Base-by-base conservation (phyloP, 305 asterid genomes). In the Plantago rigida region DNA sequence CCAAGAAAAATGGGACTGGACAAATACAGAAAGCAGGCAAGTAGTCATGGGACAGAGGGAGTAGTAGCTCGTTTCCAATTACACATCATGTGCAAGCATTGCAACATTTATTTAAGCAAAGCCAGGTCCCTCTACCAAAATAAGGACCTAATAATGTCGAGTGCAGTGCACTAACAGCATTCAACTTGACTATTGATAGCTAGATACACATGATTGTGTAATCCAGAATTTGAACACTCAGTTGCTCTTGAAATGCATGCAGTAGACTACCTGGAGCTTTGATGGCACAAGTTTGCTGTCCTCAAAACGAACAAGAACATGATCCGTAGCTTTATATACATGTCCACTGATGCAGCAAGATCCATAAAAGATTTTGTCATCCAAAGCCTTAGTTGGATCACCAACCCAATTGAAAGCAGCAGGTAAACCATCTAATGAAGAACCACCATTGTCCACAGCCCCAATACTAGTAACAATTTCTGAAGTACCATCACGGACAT, bases 261-360 rank as follows among this genome's bases (percentile, higher is more conserved):
- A 66, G 68, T 36, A 67, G 31, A 78, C 68, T 69, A 88, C 98
- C 95, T 80, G 93, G 69, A 92, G 81, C 74, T 83, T 86, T 24
- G 95, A 80, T 56, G 98, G 98, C 69, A 80, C 59, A 67, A 78
- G 66, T 74, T 74, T 86, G 69, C 65, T 80, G 54, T 77, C 78
- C 69, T 69, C 75, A 71, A 64, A 76, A 57, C 75, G 85, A 74
- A 83, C 66, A 68, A 84, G 86, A 67, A 77, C 87, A 67, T 88
- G 79, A 68, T 86, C 94, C 71, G 53, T 77, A 41, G 65, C 73
- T 69, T 78, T 83, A 71, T 83, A 86, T 58, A 72, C 67, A 74
- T 78, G 76, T 60, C 94, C 96, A 59, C 75, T 80, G 73, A 80
- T 69, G 80, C 75, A 59, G 83, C 94, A 84, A 52, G 96, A 79